These are phyloP conservation scores for Monilinia aucupariae DNA, from an alignment of 2,329 filamentous ascomycete genomes.

Conservation along the genomic window DNA sequence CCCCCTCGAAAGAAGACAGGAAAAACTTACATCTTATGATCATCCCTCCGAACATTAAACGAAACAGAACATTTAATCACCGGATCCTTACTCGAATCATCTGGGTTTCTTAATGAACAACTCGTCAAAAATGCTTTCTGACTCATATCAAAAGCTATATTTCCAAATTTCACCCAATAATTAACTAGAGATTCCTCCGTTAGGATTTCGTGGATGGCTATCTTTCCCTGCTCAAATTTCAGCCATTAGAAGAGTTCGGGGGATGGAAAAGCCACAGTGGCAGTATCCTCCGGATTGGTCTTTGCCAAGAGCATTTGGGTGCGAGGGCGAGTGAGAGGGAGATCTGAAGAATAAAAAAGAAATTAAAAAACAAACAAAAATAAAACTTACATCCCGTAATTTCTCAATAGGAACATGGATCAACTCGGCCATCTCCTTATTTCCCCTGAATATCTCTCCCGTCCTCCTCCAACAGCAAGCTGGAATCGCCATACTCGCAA, in stretches of 20 bases:
- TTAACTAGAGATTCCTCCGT: slow-evolving; percentile 91
- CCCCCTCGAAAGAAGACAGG: neutral
- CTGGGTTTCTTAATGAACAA: slow-evolving; percentile 81
- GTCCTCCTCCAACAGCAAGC: slow-evolving; percentile 96
- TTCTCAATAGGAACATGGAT: slow-evolving; percentile 89
- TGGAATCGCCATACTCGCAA: slow-evolving; percentile 97
- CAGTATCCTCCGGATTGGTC: neutral
- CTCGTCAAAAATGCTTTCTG: slow-evolving; percentile 95
- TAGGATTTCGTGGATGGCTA: slow-evolving; percentile 91
- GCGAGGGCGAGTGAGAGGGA: neutral
- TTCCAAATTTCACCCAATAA: slow-evolving; percentile 99
- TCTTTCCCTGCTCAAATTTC: slow-evolving; percentile 62
- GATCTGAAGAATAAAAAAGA: no score
- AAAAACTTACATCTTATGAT: slow-evolving; percentile 81
- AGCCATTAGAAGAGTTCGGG: slow-evolving; percentile 2
- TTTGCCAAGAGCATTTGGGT: slow-evolving; percentile 7
- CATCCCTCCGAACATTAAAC: slow-evolving; percentile 90
- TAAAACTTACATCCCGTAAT: slow-evolving; percentile 73
- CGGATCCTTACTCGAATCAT: slow-evolving; percentile 60
- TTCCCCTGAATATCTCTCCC: slow-evolving; percentile 93
- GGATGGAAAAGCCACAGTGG: slow-evolving; percentile 10
- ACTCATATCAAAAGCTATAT: slow-evolving; percentile 88
- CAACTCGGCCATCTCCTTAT: slow-evolving; percentile 97
- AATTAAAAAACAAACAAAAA: slow-evolving; percentile 39
- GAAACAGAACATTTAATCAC: slow-evolving; percentile 94